phyloP scores from a whole-genome alignment of 2,329 filamentous ascomycete genomes.

The Torrubiella hemipterigena region DNA sequence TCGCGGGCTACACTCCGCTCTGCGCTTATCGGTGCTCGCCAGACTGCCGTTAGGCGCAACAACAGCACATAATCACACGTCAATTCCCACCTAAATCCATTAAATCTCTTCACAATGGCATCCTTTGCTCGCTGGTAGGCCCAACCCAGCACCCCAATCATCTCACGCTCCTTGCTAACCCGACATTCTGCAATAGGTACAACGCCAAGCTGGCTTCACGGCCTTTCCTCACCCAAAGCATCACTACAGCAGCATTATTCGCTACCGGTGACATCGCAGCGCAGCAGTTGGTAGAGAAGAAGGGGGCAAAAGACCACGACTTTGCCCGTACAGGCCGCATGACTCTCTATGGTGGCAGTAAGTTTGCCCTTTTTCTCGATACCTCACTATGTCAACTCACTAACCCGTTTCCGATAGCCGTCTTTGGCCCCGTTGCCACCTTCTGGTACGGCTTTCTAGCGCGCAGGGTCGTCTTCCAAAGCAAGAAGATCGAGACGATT shows the following conservation, averaged over 20 bases:
- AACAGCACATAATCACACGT: no score
- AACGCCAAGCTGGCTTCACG: constrained; percentile 68
- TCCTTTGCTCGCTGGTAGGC: constrained; percentile 20
- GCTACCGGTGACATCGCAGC: constrained; percentile 83
- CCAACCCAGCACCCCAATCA: background rate
- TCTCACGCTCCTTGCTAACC: background rate
- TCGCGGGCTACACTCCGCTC: no score
- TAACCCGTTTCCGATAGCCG: constrained; percentile 27
- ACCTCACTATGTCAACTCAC: constrained; percentile 2
- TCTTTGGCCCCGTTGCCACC: constrained; percentile 82
- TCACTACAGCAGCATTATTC: constrained; percentile 87
- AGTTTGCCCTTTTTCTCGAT: constrained; percentile 16
- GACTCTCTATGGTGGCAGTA: constrained; percentile 68
- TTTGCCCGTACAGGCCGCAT: constrained; percentile 61
- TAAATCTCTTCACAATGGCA: constrained; percentile 10
- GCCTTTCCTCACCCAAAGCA: constrained; percentile 79
- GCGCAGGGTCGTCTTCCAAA: constrained; percentile 50
- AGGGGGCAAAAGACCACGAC: constrained; percentile 67
- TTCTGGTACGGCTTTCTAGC: constrained; percentile 79
- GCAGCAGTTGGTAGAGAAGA: constrained; percentile 81
- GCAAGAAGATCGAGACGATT: constrained; percentile 56
- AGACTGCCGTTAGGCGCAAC: no score
- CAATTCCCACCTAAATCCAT: no score
- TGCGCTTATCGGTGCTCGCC: no score
- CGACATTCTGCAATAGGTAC: constrained; percentile 52